These are phyloP conservation scores for Eucalyptus curtisii DNA, from an alignment of 345 rosid species.

Conservation along the genomic window DNA sequence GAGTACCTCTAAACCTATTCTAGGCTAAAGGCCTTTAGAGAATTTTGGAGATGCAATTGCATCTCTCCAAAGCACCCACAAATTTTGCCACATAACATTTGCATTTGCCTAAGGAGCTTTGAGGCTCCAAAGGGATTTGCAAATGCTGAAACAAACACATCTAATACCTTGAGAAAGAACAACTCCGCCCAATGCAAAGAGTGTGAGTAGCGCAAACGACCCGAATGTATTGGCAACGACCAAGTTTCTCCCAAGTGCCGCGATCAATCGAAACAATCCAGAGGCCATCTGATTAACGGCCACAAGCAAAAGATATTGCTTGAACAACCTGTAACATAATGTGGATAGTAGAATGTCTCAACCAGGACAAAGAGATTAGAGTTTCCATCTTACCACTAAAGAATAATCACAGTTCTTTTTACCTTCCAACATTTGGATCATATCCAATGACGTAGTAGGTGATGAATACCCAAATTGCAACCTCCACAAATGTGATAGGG, in stretches of 20 bases:
- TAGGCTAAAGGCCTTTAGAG: too few relatives aligned
- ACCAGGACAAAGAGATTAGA: neutral
- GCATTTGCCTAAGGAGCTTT: neutral
- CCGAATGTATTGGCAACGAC: conserved; percentile 31
- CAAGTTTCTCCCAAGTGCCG: conserved; percentile 25
- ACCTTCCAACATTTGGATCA: conserved; percentile 37
- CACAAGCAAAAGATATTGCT: conserved; percentile 22
- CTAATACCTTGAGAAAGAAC: conserved; percentile 22
- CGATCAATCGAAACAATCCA: conserved; percentile 22
- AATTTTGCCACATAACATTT: neutral
- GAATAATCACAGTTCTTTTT: neutral
- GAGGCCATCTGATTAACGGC: conserved; percentile 26
- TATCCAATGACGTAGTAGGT: conserved; percentile 32
- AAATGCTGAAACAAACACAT: neutral
- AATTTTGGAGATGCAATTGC: too few relatives aligned
- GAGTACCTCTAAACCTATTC: too few relatives aligned
- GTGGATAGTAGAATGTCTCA: neutral
- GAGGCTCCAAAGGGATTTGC: neutral
- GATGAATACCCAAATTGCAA: conserved; percentile 16
- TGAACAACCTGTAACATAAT: conserved; percentile 15
- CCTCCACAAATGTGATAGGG: conserved; percentile 24
- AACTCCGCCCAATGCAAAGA: conserved; percentile 26
- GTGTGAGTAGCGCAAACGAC: conserved; percentile 14
- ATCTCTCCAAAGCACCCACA: neutral
- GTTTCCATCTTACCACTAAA: neutral